These are phyloP conservation scores for Peronosclerospora sorghi DNA, from an alignment of 352 stramenopile species.

Conservation along the genomic window DNA sequence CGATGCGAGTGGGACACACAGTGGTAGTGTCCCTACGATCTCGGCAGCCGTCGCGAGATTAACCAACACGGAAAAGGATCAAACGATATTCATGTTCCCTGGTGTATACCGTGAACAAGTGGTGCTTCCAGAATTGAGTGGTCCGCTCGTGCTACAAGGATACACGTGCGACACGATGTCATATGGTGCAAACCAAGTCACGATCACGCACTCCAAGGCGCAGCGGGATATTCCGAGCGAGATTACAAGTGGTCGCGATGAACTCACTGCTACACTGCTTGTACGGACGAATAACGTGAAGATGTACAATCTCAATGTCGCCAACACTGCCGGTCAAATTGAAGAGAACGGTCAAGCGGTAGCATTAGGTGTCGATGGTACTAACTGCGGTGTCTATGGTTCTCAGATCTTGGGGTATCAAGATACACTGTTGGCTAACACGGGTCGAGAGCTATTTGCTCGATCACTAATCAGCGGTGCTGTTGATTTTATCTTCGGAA, in stretches of 20 bases:
- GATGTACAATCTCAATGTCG: constrained; percentile 22
- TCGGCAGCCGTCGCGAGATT: background rate
- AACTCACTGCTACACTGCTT: constrained; percentile 18
- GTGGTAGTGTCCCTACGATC: background rate
- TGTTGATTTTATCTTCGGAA: constrained; percentile 17
- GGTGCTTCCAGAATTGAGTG: background rate
- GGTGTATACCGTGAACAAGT: constrained; percentile 13
- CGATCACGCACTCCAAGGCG: constrained; percentile 15
- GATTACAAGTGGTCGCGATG: constrained; percentile 9
- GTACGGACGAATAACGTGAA: constrained; percentile 19
- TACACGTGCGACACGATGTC: constrained; percentile 12
- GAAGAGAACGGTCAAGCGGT: constrained; percentile 12
- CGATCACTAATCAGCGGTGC: constrained; percentile 16
- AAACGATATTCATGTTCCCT: constrained; percentile 9
- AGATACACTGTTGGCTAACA: constrained; percentile 13
- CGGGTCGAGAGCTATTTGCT: constrained; percentile 14
- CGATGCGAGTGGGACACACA: background rate
- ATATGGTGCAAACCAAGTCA: constrained; percentile 2
- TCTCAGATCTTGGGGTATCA: constrained; percentile 16
- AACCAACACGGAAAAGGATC: background rate
- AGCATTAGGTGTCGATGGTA: constrained; percentile 16
- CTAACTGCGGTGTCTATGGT: constrained; percentile 19
- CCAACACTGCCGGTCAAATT: constrained; percentile 15
- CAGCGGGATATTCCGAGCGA: constrained; percentile 18
- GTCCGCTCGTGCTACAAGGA: constrained; percentile 6